Conservation (phyloP, 768 basidiomycete species). For the Mycena polygramma region DNA sequence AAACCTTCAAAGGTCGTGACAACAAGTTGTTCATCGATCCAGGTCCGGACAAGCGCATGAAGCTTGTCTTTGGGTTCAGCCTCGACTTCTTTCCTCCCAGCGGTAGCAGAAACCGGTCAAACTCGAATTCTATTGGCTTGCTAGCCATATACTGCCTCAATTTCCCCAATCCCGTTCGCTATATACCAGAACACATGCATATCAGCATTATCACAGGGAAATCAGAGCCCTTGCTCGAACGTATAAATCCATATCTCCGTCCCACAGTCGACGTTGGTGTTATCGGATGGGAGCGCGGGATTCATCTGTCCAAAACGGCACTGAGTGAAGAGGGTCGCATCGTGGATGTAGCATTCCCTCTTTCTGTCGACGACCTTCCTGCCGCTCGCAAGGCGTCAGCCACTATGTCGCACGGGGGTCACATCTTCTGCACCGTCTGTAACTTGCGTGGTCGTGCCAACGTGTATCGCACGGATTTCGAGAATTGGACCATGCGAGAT, state of each 20-base stretch:
- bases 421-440: constrained; percentile 44
- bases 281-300: constrained; percentile 6
- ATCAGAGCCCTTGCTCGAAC: background rate
- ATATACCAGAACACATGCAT: constrained; percentile 3
- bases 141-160: constrained; percentile 10
- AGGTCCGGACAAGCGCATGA: constrained; percentile 7
- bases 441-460: constrained; percentile 25
- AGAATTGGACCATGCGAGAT: constrained; percentile 16
- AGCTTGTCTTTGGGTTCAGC: constrained; percentile 9
- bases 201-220: constrained; percentile 11
- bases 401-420: constrained; percentile 29
- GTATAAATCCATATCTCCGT: constrained; percentile 12
- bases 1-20: constrained; percentile 5
- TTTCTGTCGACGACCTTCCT: constrained; percentile 42
- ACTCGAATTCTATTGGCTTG: constrained; percentile 7
- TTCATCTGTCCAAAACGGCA: background rate
- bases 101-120: constrained; percentile 6
- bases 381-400: constrained; percentile 40
- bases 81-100: background rate
- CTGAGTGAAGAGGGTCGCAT: background rate
- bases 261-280: constrained; percentile 10
- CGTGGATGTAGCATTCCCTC: background rate
- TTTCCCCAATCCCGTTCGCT: constrained; percentile 1
- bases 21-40: constrained; percentile 6
- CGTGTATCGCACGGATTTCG: constrained; percentile 21